Percentiles rank a stretch among this genome's conserved stretches.
phyloP scores from a whole-genome alignment of 495 filamentous ascomycete genomes.

The Lepidopterella palustris region DNA sequence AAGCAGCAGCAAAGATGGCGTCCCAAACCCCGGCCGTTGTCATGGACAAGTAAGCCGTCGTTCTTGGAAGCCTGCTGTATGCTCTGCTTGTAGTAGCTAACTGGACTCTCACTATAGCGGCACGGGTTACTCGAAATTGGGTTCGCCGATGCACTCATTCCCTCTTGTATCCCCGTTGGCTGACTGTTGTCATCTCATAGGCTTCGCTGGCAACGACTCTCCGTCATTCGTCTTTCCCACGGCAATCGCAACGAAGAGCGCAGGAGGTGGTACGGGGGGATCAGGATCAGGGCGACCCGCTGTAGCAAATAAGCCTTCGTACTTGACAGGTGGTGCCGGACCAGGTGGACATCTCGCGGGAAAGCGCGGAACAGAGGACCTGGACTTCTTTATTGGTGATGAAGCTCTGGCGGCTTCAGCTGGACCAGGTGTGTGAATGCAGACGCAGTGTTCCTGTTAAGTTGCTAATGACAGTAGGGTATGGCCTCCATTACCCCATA shows the following conservation, averaged over 20 bases:
- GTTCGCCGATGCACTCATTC: slow-evolving; percentile 42
- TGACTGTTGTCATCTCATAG: slow-evolving; percentile 41
- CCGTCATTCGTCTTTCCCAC: slow-evolving; percentile 99
- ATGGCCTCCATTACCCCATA: slow-evolving; percentile 94
- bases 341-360: slow-evolving; percentile 70
- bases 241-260: slow-evolving; percentile 91
- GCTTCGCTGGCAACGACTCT: slow-evolving; percentile 98
- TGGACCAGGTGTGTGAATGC: slow-evolving; percentile 61
- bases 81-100: slow-evolving; percentile 2
- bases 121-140: slow-evolving; percentile 97
- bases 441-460: neutral
- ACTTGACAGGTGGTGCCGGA: slow-evolving; percentile 85
- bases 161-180: slow-evolving; percentile 21
- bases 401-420: slow-evolving; percentile 78
- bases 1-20: slow-evolving; percentile 59
- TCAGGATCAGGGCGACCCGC: slow-evolving; percentile 81
- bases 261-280: slow-evolving; percentile 58
- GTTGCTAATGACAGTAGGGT: slow-evolving; percentile 51
- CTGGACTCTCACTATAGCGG: slow-evolving; percentile 55
- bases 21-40: slow-evolving; percentile 99
- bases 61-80: slow-evolving; percentile 14
- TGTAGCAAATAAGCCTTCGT: slow-evolving; percentile 89
- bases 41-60: slow-evolving; percentile 95
- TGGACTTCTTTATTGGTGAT: slow-evolving; percentile 98
- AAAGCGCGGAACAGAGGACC: slow-evolving; percentile 93